phyloP scores from a whole-genome alignment of 2,329 filamentous ascomycete genomes.

The Cephalotrichum gorgonifer region DNA sequence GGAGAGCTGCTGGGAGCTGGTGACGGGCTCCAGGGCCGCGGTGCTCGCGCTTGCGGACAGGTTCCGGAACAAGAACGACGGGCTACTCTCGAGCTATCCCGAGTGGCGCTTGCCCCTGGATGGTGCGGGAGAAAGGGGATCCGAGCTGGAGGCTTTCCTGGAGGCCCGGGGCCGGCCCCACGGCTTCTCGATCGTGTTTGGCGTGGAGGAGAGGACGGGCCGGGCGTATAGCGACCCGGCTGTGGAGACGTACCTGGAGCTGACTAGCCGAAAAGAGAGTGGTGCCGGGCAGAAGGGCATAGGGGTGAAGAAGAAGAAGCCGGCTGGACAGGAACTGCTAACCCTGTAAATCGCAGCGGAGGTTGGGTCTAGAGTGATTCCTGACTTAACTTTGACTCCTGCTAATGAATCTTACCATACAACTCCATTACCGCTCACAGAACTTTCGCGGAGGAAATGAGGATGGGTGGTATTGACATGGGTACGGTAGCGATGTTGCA shows the following conservation, averaged over 20 bases:
- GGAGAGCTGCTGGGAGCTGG: constrained; percentile 1
- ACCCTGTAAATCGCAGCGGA: no score
- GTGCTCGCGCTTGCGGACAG: neutral
- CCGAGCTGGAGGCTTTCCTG: neutral
- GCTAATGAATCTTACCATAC: no score
- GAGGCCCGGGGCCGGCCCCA: neutral
- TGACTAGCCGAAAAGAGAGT: no score
- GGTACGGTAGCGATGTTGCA: no score
- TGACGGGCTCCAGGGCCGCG: neutral
- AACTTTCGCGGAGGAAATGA: neutral
- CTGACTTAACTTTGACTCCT: no score
- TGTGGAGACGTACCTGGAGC: no score
- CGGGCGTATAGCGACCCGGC: neutral
- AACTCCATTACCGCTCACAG: neutral
- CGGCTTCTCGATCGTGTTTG: neutral
- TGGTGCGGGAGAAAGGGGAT: neutral
- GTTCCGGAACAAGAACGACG: neutral
- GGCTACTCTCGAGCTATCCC: neutral
- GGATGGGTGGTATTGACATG: no score
- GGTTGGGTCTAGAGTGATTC: no score
- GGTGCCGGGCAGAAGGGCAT: no score
- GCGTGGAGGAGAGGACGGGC: neutral
- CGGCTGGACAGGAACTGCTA: no score
- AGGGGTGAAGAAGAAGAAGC: no score
- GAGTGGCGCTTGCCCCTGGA: neutral